phyloP scores from a whole-genome alignment of 2,329 filamentous ascomycete species.

The Xylariaceae sp. region DNA sequence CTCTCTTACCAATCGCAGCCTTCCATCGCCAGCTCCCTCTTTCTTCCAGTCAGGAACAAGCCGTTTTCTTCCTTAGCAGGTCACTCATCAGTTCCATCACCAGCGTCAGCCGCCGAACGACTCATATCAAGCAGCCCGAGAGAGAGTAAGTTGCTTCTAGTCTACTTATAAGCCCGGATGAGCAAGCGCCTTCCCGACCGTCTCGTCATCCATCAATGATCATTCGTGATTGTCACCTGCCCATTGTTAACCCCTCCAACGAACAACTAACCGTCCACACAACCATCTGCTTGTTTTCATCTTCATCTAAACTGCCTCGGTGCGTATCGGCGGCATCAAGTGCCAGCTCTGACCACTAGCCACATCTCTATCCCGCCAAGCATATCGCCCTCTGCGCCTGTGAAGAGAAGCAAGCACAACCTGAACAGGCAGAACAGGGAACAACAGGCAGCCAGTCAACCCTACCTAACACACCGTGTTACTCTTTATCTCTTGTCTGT shows the following conservation, averaged over 20 bases:
- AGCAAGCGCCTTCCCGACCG: neutral
- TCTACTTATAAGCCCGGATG: slow-evolving; percentile 1
- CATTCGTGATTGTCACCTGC: slow-evolving; percentile 17
- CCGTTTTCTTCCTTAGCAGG: neutral
- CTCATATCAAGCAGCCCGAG: slow-evolving; percentile 1
- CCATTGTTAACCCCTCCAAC: slow-evolving; percentile 1
- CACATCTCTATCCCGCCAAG: no score
- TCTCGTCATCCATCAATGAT: slow-evolving; percentile 12
- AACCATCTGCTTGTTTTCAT: no score
- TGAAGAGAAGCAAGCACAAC: no score
- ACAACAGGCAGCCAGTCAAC: slow-evolving; percentile 6
- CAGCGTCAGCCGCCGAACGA: neutral
- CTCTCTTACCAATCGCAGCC: slow-evolving; percentile 13
- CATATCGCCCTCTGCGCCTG: no score
- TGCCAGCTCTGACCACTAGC: no score
- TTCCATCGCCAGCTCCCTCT: neutral
- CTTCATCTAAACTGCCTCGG: no score
- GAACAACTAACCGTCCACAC: neutral
- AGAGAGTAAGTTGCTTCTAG: neutral
- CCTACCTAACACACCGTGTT: slow-evolving; percentile 3
- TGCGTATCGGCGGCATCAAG: no score
- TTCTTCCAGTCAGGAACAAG: neutral
- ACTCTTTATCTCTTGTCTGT: no score
- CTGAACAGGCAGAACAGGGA: no score
- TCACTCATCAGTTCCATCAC: neutral